Conservation (phyloP, 371 early-diverging fungal species). For the Phascolomyces articulosus region DNA sequence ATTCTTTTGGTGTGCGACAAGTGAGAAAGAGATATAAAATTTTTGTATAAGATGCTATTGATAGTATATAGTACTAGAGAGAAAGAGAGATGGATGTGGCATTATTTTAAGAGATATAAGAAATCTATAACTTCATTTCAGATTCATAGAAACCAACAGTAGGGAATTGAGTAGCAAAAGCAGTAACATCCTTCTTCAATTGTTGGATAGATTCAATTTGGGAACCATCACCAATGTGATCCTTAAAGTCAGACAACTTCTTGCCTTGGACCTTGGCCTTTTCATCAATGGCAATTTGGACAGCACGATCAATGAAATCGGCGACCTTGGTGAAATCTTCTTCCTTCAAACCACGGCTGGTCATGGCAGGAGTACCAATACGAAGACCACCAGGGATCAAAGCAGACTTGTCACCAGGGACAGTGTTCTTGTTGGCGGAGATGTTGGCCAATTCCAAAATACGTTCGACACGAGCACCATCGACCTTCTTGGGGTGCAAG, state of each 20-base stretch:
- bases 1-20: not conserved
- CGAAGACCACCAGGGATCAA: conserved; percentile 97
- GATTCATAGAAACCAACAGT: conserved; percentile 69
- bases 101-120: not conserved
- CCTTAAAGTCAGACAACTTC: conserved; percentile 80
- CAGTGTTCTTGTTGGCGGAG: conserved; percentile 98
- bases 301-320: conserved; percentile 85
- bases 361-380: conserved; percentile 96
- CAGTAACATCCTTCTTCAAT: conserved; percentile 68
- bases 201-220: conserved; percentile 53
- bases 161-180: conserved; percentile 72
- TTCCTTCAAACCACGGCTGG: conserved; percentile 91
- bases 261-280: conserved; percentile 59
- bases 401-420: conserved; percentile 96
- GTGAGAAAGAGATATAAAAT: not conserved
- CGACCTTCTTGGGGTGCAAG: conserved; percentile 81
- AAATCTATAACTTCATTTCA: conserved; percentile 52
- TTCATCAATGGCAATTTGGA: conserved; percentile 67
- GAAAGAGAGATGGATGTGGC: too few relatives aligned
- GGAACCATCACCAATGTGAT: conserved; percentile 52
- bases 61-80: not conserved
- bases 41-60: not conserved
- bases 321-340: conserved; percentile 87
- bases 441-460: conserved; percentile 94
- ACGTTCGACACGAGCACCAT: conserved; percentile 95